Evolutionary conservation across 352 stramenopile genomes (phyloP).

Genomic region (Saprolegnia diclina): DNA sequence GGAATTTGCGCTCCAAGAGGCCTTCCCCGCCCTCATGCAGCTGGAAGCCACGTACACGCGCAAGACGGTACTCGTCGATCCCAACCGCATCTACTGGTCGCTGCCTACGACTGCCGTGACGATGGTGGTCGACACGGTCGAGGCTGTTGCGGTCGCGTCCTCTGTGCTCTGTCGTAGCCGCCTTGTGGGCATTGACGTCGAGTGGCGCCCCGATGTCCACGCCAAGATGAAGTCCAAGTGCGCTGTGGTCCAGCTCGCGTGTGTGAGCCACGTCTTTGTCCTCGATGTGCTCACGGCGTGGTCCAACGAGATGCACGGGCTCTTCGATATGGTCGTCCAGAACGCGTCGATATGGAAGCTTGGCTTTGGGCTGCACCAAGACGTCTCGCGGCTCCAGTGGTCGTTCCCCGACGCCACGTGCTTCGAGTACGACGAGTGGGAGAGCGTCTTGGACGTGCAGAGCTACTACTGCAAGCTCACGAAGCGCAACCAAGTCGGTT

Average conservation of each 20-base stretch:
- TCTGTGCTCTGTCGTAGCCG: slow-evolving; percentile 41
- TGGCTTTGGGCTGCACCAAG: slow-evolving; percentile 54
- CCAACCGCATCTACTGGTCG: slow-evolving; percentile 37
- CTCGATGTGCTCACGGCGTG: slow-evolving; percentile 53
- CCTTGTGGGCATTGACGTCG: slow-evolving; percentile 58
- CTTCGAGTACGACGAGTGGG: slow-evolving; percentile 46
- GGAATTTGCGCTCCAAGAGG: slow-evolving; percentile 55
- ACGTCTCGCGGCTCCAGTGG: slow-evolving; percentile 60
- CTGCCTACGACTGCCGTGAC: slow-evolving; percentile 36
- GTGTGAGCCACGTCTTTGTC: slow-evolving; percentile 56
- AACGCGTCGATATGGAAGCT: slow-evolving; percentile 50
- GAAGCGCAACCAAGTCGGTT: slow-evolving; percentile 33
- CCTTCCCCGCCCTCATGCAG: slow-evolving; percentile 63
- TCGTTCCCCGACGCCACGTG: slow-evolving; percentile 60
- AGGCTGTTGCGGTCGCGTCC: slow-evolving; percentile 42
- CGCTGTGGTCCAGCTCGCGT: slow-evolving; percentile 63
- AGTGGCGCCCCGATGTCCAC: slow-evolving; percentile 53
- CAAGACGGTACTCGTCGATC: neutral
- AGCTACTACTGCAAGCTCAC: neutral
- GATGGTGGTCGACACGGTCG: slow-evolving; percentile 56
- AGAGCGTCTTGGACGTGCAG: slow-evolving; percentile 54
- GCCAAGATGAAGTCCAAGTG: slow-evolving; percentile 47
- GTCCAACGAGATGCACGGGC: slow-evolving; percentile 57
- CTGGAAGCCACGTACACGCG: slow-evolving; percentile 19
- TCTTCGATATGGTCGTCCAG: slow-evolving; percentile 56